Evolutionary conservation across 2,329 filamentous ascomycete species (phyloP).

Genomic region (Ascochyta rabiei): DNA sequence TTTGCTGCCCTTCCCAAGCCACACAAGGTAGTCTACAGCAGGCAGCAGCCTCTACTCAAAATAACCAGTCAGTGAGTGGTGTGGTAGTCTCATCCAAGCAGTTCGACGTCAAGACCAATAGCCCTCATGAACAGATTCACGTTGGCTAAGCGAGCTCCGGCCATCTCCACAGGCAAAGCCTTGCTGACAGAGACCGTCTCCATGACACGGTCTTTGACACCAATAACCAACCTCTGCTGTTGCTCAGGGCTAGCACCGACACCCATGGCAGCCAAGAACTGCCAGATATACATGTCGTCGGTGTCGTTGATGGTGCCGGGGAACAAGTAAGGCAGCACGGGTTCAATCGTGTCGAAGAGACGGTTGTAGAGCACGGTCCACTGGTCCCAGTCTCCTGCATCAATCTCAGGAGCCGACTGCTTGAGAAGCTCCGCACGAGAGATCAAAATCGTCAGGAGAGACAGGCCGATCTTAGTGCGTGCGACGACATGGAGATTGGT

Average conservation of each 20-base stretch:
- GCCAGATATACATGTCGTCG: conserved; percentile 97
- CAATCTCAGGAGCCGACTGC: conserved; percentile 71
- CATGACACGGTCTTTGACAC: conserved; percentile 97
- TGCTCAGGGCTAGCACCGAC: conserved; percentile 93
- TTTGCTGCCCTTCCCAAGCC: neutral
- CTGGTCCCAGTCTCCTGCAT: conserved; percentile 71
- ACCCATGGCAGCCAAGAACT: conserved; percentile 93
- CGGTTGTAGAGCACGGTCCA: conserved; percentile 84
- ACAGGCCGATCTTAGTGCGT: conserved; percentile 84
- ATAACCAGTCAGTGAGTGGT: conserved; percentile 1
- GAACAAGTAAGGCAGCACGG: conserved; percentile 83
- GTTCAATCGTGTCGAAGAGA: conserved; percentile 87
- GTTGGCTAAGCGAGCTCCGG: conserved; percentile 80
- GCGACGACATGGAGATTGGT: conserved; percentile 85
- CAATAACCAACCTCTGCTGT: conserved; percentile 90
- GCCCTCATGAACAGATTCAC: conserved; percentile 99
- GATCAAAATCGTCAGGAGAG: conserved; percentile 90
- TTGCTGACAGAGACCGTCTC: conserved; percentile 90
- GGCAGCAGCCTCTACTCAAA: neutral
- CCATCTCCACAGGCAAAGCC: conserved; percentile 85
- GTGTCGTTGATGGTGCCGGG: conserved; percentile 87
- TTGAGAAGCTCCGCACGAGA: conserved; percentile 94
- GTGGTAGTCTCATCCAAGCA: conserved; percentile 60
- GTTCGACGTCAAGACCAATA: conserved; percentile 95
- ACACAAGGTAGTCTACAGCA: neutral